Evolutionary conservation across 805 yeast species (phyloP), one percentile per base, ranked within the genome.

Genomic region (Cyberlindnera suaveolens): DNA sequence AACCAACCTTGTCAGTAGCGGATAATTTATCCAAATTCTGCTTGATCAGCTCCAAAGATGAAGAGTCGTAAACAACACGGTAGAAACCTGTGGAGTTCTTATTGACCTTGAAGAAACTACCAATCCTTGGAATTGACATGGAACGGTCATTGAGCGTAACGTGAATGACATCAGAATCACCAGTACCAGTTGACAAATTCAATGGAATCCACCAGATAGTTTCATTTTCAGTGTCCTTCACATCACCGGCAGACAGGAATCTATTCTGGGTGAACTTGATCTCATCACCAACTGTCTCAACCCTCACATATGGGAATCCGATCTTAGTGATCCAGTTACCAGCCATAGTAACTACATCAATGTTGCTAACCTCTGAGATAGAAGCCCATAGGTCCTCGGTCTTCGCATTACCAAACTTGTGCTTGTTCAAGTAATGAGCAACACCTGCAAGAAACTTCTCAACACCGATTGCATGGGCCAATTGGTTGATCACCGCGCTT

Each of bases 401-500:
- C 43, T 75, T 67, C 33, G 91, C 86, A 63, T 85, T 85, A 23
- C 85, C 82, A 71, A 80, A 85, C 51, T 77, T 78, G 65, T 84
- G 88, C 55, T 75, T 78, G 61, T 80, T 80, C 64, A 85, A 72
- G 62, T 85, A 85, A 52, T 74, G 70, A 31, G 91, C 78, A 26
- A 85, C 93, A 63, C 95, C 93, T 57, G 79, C 79, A 52, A 84
- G 72, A 63, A 85, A 85, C 15, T 68, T 71, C 48, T 82, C 86
- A 56, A 77, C 88, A 38, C 90, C 91, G 48, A 85, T 68, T 76
- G 86, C 79, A 51, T 73, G 74, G 30, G 87, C 78, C 51, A 85
- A 72, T 89, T 83, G 85, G 60, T 85, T 77, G 61, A 84, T 74
- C 45, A 83, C 71, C 23, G 85, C 75, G n/a, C 90, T 81, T 55